Evolutionary conservation across 2,329 filamentous ascomycete genomes (phyloP), one percentile per base, ranked within the genome.

Genomic region (Myriosclerotinia duriaeana): DNA sequence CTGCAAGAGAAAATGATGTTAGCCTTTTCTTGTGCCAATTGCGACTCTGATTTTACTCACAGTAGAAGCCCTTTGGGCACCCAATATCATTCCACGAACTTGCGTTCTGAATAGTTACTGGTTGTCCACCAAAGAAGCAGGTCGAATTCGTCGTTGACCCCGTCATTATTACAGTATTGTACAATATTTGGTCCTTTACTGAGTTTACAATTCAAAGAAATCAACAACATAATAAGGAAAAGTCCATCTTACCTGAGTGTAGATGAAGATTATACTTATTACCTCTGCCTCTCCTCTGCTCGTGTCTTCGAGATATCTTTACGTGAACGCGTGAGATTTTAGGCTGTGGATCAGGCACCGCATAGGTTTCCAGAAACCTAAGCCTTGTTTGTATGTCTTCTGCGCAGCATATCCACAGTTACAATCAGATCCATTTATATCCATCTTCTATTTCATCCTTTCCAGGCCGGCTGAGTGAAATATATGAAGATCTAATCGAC

Each of bases 51-150:
- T 46, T 34, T 38, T 40, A 65, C 64, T 53, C 40, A 65, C 64
- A 65, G 40, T 60, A 46, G n/a, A 65, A 65, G 0, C 64, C 64
- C 5, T 53, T 60, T 42, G 36, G 36, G 38, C 64, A 65, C 20
- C 64, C 64, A 5, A 50, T 61, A 22, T 42, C n/a, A 26, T 53
- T 61, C 64, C 64, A 65, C 4, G 64, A 65, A 52, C 30, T 52
- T 42, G 48, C 11, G 36, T 61, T 40, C n/a, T 65, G 64, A 22
- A 65, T 60, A 46, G 40, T 9, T 22, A 65, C 55, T 61, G 64
- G 44, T 26, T 60, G 40, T 20, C 38, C 54, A 34, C 64, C 64
- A 20, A 30, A 61, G 22, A 65, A 30, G 46, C 64, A 65, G 17
- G 64, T 60, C 17, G 64, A 65, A 61, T 65, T 65, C 15, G 22